Evolutionary conservation across 1,284 basidiomycete genomes (phyloP).

Genomic region (Marasmius oreades): DNA sequence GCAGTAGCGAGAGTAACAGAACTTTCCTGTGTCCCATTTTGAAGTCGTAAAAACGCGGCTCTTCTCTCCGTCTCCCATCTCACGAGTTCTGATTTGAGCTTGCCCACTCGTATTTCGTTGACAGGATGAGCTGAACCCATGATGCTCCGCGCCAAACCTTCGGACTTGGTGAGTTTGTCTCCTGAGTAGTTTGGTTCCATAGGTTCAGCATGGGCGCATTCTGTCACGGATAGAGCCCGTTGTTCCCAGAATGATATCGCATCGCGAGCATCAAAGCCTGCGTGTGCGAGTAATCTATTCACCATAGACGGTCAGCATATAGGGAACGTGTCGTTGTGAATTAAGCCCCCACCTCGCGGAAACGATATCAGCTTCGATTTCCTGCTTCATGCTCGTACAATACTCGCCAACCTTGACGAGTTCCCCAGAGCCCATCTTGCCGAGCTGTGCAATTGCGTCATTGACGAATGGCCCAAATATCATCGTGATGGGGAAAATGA

Average conservation of each 20-base stretch:
- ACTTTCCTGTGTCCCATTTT: constrained; percentile 9
- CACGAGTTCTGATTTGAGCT: constrained; percentile 58
- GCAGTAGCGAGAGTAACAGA: constrained; percentile 13
- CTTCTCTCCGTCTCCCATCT: constrained; percentile 59
- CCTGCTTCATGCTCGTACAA: constrained; percentile 73
- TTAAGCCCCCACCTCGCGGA: constrained; percentile 56
- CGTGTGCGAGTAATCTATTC: constrained; percentile 77
- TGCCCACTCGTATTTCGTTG: constrained; percentile 53
- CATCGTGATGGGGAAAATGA: constrained; percentile 86
- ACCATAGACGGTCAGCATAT: constrained; percentile 4
- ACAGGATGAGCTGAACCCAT: constrained; percentile 60
- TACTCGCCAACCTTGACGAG: constrained; percentile 66
- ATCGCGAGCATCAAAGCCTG: constrained; percentile 78
- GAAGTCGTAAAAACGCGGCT: constrained; percentile 21
- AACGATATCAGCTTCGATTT: constrained; percentile 88
- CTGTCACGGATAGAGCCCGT: constrained; percentile 20
- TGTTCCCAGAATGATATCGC: constrained; percentile 76
- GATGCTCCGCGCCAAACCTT: constrained; percentile 29
- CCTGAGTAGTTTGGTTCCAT: constrained; percentile 23
- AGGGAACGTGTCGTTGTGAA: background rate
- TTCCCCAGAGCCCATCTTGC: constrained; percentile 72
- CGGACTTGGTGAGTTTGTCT: constrained; percentile 28
- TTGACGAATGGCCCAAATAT: constrained; percentile 88
- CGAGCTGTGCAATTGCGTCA: constrained; percentile 81
- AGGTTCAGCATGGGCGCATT: constrained; percentile 17